phyloP scores from a whole-genome alignment of 805 yeast species.

The Metschnikowia lachancei region DNA sequence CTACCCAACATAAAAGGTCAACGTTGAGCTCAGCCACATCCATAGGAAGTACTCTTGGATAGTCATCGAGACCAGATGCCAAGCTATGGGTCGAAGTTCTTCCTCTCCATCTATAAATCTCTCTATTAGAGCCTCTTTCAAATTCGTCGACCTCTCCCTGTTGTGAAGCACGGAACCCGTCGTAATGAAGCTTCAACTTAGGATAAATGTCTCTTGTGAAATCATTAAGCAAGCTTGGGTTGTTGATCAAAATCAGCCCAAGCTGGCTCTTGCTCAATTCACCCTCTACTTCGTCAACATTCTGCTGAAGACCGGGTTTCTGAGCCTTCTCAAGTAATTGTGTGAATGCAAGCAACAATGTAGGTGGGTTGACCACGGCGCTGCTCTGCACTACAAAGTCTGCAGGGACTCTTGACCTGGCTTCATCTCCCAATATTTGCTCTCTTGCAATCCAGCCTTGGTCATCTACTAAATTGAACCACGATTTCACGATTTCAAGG shows the following conservation, averaged over 20 bases:
- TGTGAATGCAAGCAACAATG: constrained; percentile 71
- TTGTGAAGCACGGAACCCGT: constrained; percentile 83
- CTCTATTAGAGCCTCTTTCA: constrained; percentile 51
- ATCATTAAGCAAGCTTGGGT: constrained; percentile 56
- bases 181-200: constrained; percentile 67
- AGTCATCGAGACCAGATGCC: constrained; percentile 94
- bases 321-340: constrained; percentile 43
- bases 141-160: constrained; percentile 70
- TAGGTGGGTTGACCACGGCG: constrained; percentile 92
- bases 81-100: constrained; percentile 80
- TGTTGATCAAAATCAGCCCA: constrained; percentile 52
- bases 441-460: constrained; percentile 98
- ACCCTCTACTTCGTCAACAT: constrained; percentile 6
- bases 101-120: constrained; percentile 91
- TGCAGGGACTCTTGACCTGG: constrained; percentile 79
- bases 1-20: constrained; percentile 90
- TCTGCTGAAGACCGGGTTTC: constrained; percentile 1
- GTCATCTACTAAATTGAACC: constrained; percentile 84
- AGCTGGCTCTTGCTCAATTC: constrained; percentile 24
- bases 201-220: constrained; percentile 74
- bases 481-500: constrained; percentile 75
- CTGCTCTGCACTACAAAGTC: constrained; percentile 86
- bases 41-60: constrained; percentile 79
- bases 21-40: constrained; percentile 89
- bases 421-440: constrained; percentile 88